These are phyloP conservation scores for Skeletonema menzelii DNA, from an alignment of 108 stramenopile genomes.

Conservation along the genomic window DNA sequence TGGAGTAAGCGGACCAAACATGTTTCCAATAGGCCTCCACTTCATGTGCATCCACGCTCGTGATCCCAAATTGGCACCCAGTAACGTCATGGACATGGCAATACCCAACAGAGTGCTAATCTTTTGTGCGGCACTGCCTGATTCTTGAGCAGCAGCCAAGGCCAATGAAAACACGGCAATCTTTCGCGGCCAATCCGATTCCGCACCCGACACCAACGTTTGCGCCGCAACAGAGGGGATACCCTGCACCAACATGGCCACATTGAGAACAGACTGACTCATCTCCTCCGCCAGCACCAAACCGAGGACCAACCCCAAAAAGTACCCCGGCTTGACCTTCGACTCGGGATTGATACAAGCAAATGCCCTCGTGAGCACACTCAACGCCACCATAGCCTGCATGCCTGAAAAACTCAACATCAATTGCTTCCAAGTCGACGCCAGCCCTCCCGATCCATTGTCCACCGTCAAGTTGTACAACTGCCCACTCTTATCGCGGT, in stretches of 20 bases:
- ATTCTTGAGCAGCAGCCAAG: slow-evolving; percentile 38
- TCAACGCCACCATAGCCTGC: slow-evolving; percentile 56
- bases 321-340: slow-evolving; percentile 46
- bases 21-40: slow-evolving; percentile 54
- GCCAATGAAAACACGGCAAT: slow-evolving; percentile 39
- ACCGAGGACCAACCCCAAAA: slow-evolving; percentile 50
- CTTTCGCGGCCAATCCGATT: slow-evolving; percentile 66
- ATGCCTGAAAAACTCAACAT: slow-evolving; percentile 55
- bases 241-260: slow-evolving; percentile 57
- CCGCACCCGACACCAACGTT: slow-evolving; percentile 33
- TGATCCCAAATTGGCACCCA: slow-evolving; percentile 71
- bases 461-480: slow-evolving; percentile 54
- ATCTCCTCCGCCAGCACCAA: slow-evolving; percentile 67
- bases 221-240: slow-evolving; percentile 61
- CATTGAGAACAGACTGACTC: slow-evolving; percentile 56
- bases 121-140: slow-evolving; percentile 27
- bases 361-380: slow-evolving; percentile 48
- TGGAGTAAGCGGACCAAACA: slow-evolving; percentile 29
- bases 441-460: slow-evolving; percentile 44
- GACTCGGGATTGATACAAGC: slow-evolving; percentile 41
- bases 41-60: slow-evolving; percentile 68
- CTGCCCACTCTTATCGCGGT: slow-evolving; percentile 52
- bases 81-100: slow-evolving; percentile 39
- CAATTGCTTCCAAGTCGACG: slow-evolving; percentile 41
- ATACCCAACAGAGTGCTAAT: slow-evolving; percentile 55